Evolutionary conservation across 257 asterid genomes (phyloP).

Genomic region (Solanum paucissectum): DNA sequence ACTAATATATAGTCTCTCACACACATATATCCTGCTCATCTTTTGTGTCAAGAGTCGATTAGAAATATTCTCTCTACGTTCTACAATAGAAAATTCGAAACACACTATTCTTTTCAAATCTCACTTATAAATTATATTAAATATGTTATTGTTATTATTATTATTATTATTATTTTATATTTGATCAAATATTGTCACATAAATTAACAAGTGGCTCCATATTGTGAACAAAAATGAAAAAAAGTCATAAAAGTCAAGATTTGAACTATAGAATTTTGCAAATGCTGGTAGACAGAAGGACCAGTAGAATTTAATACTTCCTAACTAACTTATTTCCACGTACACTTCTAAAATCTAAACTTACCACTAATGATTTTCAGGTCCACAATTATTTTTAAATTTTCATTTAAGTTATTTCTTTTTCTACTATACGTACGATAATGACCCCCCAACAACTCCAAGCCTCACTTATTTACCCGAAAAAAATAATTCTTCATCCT

Average conservation of each 20-base stretch:
- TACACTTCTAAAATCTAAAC: neutral
- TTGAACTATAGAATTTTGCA: neutral
- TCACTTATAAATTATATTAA: neutral
- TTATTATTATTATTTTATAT: neutral
- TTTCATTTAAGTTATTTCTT: neutral
- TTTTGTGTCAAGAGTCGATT: neutral
- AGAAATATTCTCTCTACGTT: too few relatives aligned
- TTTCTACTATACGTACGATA: conserved; percentile 13
- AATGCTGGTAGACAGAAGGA: neutral
- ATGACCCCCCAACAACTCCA: conserved; percentile 26
- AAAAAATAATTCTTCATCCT: neutral
- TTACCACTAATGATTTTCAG: neutral
- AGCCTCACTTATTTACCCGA: neutral
- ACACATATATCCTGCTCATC: neutral
- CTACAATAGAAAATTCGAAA: accelerated
- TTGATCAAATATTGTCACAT: neutral
- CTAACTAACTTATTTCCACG: neutral
- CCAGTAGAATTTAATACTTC: neutral
- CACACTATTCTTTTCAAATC: neutral
- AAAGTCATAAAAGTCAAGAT: neutral
- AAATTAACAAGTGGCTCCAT: neutral
- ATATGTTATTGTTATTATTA: neutral
- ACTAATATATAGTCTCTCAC: neutral
- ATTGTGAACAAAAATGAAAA: neutral
- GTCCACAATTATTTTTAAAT: neutral